A percentile compares a stretch with the other conserved stretches of the same genome.
Evolutionary conservation across 2,329 filamentous ascomycete species (phyloP).

Genomic region (Trichoderma arundinaceum): DNA sequence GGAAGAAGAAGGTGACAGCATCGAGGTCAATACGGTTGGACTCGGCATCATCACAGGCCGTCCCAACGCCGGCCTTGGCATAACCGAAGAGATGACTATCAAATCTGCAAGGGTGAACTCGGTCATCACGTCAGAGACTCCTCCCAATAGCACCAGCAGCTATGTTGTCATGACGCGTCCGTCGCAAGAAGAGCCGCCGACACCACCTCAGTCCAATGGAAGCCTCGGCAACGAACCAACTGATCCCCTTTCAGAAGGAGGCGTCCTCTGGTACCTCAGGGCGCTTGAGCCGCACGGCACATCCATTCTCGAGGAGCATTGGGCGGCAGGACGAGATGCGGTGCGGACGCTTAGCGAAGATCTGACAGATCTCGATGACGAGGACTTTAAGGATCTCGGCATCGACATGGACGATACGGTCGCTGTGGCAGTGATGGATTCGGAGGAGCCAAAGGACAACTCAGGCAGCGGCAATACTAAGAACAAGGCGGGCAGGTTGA

Average conservation of each 20-base stretch:
- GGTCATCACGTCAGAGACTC: conserved; percentile 48
- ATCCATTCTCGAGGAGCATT: conserved; percentile 74
- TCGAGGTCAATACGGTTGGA: conserved; percentile 54
- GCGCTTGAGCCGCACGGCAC: conserved; percentile 81
- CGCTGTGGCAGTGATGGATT: conserved; percentile 39
- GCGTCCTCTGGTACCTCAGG: conserved; percentile 86
- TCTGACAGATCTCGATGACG: conserved; percentile 89
- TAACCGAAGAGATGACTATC: conserved; percentile 38
- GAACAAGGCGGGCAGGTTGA: conserved; percentile 40
- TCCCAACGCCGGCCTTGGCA: conserved; percentile 30
- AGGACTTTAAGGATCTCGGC: conserved; percentile 76
- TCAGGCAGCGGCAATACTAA: conserved; percentile 36
- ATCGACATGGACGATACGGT: conserved; percentile 57
- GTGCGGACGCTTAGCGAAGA: conserved; percentile 76
- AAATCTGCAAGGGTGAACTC: conserved; percentile 37
- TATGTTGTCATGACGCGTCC: conserved; percentile 46
- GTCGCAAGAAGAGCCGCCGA: conserved; percentile 59
- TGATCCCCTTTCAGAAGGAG: conserved; percentile 71
- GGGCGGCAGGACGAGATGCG: conserved; percentile 69
- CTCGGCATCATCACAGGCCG: conserved; percentile 39
- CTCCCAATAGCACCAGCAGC: conserved; percentile 56
- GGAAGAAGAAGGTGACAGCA: conserved; percentile 48
- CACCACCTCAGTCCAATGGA: conserved; percentile 69
- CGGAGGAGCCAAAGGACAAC: conserved; percentile 36
- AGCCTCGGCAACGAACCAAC: conserved; percentile 56